Evolutionary conservation across 2,329 filamentous ascomycete genomes (phyloP).

Genomic region (Alternaria gansuensis): DNA sequence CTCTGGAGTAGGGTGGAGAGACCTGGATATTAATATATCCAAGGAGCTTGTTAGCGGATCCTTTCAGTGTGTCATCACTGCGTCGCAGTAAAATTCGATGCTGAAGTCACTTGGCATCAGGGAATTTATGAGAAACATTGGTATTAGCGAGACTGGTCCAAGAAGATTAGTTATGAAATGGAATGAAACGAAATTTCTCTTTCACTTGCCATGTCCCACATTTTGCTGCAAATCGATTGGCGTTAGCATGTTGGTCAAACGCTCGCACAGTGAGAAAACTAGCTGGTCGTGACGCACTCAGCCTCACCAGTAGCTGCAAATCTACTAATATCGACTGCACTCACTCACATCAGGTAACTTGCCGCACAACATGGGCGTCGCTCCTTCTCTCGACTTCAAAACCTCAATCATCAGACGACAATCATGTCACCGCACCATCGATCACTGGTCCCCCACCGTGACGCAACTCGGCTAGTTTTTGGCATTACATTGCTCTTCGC

Average conservation of each 20-base stretch:
- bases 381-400: background rate
- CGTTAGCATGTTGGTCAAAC: background rate
- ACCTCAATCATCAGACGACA: background rate
- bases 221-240: too few relatives aligned
- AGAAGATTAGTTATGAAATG: slow-evolving; percentile 13
- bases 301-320: background rate
- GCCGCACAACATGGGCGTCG: background rate
- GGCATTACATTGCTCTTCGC: background rate
- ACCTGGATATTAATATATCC: slow-evolving; percentile 4
- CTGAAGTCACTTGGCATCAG: background rate
- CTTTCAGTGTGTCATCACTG: background rate
- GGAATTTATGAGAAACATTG: background rate
- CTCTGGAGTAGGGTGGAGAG: background rate
- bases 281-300: background rate
- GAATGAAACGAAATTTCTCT: slow-evolving; percentile 10
- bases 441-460: background rate
- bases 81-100: background rate
- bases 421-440: background rate
- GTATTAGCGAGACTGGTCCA: slow-evolving; percentile 33
- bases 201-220: background rate
- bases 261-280: background rate
- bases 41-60: background rate
- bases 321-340: background rate
- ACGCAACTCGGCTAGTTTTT: background rate
- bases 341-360: background rate